Base-by-base conservation (phyloP, 169 alveolate genomes). In the Hepatocystis sp. region DNA sequence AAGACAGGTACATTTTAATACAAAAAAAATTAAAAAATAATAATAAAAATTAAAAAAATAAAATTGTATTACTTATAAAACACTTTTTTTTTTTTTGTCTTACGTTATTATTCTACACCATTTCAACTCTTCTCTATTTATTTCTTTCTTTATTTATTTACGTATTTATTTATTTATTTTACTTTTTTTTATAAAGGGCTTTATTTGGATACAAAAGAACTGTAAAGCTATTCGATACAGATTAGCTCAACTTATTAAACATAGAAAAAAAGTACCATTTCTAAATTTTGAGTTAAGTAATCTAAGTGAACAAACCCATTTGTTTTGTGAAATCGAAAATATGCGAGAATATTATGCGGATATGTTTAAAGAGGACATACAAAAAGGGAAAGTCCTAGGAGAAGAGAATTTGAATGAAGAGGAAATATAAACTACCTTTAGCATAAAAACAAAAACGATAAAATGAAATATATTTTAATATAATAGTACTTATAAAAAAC, bases 321-420 rank as follows among this genome's bases (percentile, higher is more conserved):
- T 76, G 55, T 40, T 76, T 32, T 76, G 88, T 49, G 78, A 76
- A 39, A 76, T 76, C 34, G 88, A 76, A 76, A 76, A 76, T 39
- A 76, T 76, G 44, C 51, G 65, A 32, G 88, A 76, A 52, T 58
- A 58, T 25, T 76, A 76, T 63, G 68, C 46, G 11, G 88, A 76
- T 4, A 34, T 76, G 64, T 76, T 76, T 76, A 76, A 76, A 65
- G 88, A 76, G n/a, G 88, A 76, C 0, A n/a, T 51, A 17, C 42
- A 49, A 49, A 51, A 51, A 7, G 78, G 42, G 28, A 11, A 11
- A 34, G 40, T 30, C 28, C 44, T 19, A 25, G 44, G 15, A 23
- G 66, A 67, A 34, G 10, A 58, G 34, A 7, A 51, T 25, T 17
- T 39, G 47, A 60, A 28, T 32, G 34, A 49, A 47, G 2, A 47